A percentile compares a stretch with the other conserved stretches of the same genome.
phyloP scores from a whole-genome alignment of 176 grass and related monocot species.

The Pontederia paniculata region DNA sequence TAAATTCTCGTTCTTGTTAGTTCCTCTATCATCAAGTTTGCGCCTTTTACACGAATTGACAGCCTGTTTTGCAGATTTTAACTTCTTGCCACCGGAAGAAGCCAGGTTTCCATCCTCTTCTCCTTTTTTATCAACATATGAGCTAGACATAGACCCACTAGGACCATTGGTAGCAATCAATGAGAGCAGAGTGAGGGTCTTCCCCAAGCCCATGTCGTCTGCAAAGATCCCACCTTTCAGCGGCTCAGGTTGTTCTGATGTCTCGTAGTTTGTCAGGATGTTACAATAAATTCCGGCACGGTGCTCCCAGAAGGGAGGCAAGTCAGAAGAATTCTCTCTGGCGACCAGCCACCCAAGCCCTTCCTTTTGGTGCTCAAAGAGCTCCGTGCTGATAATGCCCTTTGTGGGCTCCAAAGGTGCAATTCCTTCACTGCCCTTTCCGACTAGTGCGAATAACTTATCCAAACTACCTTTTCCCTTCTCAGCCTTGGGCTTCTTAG shows the following conservation, averaged over 20 bases:
- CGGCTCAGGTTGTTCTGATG: conserved; percentile 32
- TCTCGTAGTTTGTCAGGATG: conserved; percentile 39
- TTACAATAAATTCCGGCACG: conserved; percentile 38
- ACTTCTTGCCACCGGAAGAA: not conserved
- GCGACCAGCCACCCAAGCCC: conserved; percentile 65
- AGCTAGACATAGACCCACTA: conserved; percentile 8
- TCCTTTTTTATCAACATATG: not conserved
- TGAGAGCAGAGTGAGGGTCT: conserved; percentile 73
- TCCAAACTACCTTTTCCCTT: conserved; percentile 17
- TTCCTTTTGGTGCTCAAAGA: conserved; percentile 75
- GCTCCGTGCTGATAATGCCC: conserved; percentile 43
- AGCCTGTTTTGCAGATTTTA: conserved; percentile 13
- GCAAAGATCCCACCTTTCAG: conserved; percentile 81
- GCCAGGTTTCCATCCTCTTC: conserved; percentile 1
- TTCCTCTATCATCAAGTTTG: conserved; percentile 21
- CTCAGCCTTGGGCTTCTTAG: conserved; percentile 25
- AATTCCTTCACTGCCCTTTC: conserved; percentile 12
- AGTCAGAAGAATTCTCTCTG: conserved; percentile 60
- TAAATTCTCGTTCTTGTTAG: not conserved
- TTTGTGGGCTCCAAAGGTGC: conserved; percentile 46
- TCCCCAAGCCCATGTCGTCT: conserved; percentile 94
- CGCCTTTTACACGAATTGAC: conserved; percentile 29
- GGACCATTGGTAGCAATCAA: conserved; percentile 46
- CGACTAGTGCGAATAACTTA: not conserved
- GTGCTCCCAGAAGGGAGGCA: conserved; percentile 76